Evolutionary conservation across 495 filamentous ascomycete genomes (phyloP), one percentile per base, ranked within the genome.

Genomic region (Hyaloscypha variabilis): DNA sequence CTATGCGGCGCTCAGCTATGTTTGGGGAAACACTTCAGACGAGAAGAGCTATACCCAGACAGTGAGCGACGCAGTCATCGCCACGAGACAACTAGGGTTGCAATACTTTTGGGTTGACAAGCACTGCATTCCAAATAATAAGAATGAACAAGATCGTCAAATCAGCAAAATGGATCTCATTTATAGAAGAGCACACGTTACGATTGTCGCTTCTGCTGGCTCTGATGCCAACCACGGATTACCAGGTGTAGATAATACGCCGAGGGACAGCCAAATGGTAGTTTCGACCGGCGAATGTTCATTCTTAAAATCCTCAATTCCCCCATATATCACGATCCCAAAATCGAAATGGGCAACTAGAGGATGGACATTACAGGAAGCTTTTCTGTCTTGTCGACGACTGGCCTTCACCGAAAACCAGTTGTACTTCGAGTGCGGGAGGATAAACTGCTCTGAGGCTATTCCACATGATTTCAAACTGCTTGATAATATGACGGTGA

Each of bases 11-110:
- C 49, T 5, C 19, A n/a, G 23, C n/a, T 4, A n/a, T 6, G 17
- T 24, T 52, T 52, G 49, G 13, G 13, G 13, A 13, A 36, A n/a
- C 5, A 19, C n/a, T n/a, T 19, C 17, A 6, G 5, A 52, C n/a
- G 5, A 52, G 49, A 52, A 52, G 23, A 52, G n/a, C n/a, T 52
- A 52, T 52, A 19, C 49, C 49, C 49, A 6, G 5, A 19, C n/a
- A 8, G 23, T 52, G 6, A 6, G 17, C 5, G 49, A 52, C 17
- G 49, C 49, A 6, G n/a, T 52, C 19, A 24, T 8, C 5, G 17
- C n/a, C 5, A 19, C n/a, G 6, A n/a, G n/a, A 52, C 5, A 58
- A 88, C 84, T 21, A 79, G 74, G 71, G 6, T 71, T 57, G 50
- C 57, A 65, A 8, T 76, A 73, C 42, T 46, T 75, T 3, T 73